Evolutionary conservation across 495 filamentous ascomycete species (phyloP).

Genomic region (Neurospora africana): DNA sequence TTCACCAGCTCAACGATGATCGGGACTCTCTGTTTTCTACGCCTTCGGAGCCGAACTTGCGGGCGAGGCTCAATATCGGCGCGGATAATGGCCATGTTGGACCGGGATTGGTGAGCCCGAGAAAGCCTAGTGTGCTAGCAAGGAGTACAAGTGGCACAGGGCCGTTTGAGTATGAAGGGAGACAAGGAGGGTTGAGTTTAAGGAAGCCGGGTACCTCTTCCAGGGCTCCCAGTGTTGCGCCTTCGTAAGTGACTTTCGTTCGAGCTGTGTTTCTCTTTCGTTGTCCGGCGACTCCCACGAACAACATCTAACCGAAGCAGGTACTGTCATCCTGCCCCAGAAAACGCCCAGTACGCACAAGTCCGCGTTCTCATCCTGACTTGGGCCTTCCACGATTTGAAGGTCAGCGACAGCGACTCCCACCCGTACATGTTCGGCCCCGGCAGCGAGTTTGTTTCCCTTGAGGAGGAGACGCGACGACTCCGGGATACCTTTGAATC

Average conservation of each 20-base stretch:
- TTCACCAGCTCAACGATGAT: background rate
- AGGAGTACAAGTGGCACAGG: background rate
- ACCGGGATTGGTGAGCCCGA: background rate
- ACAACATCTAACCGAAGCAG: conserved; percentile 3
- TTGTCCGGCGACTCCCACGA: background rate
- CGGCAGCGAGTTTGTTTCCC: conserved; percentile 16
- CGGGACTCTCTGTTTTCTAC: background rate
- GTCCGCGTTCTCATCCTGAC: conserved; percentile 23
- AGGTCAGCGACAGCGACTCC: conserved; percentile 4
- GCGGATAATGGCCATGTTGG: background rate
- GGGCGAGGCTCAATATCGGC: background rate
- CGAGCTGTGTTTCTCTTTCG: background rate
- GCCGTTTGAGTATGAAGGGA: background rate
- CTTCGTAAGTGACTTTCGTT: conserved; percentile 8
- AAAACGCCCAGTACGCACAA: conserved; percentile 13
- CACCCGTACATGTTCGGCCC: conserved; percentile 15
- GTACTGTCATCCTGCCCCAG: background rate
- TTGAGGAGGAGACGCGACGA: conserved; percentile 24
- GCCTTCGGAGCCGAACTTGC: background rate
- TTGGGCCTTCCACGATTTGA: conserved; percentile 24
- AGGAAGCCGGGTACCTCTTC: background rate
- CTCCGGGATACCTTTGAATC: conserved; percentile 15
- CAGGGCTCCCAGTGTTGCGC: background rate
- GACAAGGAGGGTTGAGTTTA: background rate
- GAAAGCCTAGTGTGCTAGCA: background rate